These are phyloP conservation scores for Rosa multiflora DNA, from an alignment of 306 rosid genomes.

Conservation along the genomic window DNA sequence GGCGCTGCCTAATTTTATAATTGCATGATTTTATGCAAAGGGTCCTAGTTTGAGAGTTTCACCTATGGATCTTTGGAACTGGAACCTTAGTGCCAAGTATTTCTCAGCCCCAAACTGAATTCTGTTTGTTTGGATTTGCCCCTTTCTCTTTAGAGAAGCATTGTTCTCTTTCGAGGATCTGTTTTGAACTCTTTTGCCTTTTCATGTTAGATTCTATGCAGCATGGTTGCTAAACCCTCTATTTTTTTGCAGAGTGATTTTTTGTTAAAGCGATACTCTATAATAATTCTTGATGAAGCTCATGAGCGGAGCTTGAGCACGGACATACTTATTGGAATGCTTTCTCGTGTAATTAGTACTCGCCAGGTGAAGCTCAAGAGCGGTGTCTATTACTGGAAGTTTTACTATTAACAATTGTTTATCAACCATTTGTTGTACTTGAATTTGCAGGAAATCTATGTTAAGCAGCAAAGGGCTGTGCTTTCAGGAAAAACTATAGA, in stretches of 20 bases:
- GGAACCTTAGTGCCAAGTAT: background rate
- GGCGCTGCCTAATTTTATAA: background rate
- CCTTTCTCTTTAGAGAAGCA: background rate
- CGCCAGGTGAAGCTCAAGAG: slow-evolving; percentile 57
- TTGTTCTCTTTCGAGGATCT: background rate
- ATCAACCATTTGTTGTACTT: background rate
- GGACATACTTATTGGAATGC: slow-evolving; percentile 89
- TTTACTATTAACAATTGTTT: background rate
- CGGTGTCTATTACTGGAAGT: background rate
- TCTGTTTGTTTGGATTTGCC: background rate
- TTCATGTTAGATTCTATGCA: background rate
- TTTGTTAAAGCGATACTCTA: slow-evolving; percentile 73
- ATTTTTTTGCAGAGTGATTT: slow-evolving; percentile 63
- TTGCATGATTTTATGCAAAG: background rate
- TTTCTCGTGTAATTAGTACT: slow-evolving; percentile 63
- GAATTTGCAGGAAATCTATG: slow-evolving; percentile 45
- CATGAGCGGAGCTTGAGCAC: slow-evolving; percentile 79
- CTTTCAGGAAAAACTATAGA: slow-evolving; percentile 53
- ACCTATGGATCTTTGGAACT: background rate
- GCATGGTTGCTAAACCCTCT: background rate
- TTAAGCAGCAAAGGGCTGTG: slow-evolving; percentile 36
- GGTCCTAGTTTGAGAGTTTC: background rate
- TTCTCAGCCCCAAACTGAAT: background rate
- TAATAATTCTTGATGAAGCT: slow-evolving; percentile 58
- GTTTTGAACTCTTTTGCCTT: background rate